A percentile compares a stretch with the other conserved stretches of the same genome.
Evolutionary conservation across 257 asterid species (phyloP).

Genomic region (Capsicum chinense): DNA sequence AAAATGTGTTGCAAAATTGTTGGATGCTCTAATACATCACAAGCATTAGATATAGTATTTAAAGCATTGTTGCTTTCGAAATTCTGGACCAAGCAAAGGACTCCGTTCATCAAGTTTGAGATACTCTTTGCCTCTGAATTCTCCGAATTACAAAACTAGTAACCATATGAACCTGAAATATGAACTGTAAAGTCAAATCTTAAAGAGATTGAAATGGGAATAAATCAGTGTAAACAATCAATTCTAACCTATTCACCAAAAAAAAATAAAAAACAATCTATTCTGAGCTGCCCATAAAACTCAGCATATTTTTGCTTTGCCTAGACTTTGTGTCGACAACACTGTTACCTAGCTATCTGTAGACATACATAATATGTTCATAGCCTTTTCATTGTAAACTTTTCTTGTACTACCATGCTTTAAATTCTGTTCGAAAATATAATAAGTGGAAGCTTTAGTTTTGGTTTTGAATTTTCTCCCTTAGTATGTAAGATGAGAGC

Average conservation of each 20-base stretch:
- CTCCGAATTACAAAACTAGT: neutral
- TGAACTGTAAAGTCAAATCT: neutral
- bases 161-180: neutral
- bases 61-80: constrained; percentile 16
- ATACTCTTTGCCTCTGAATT: neutral
- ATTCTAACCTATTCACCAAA: neutral
- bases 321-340: neutral
- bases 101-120: neutral
- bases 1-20: constrained; percentile 15
- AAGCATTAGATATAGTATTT: neutral
- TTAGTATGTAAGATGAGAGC: neutral
- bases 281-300: neutral
- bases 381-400: neutral
- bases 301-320: neutral
- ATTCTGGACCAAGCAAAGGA: constrained; percentile 7
- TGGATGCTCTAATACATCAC: neutral
- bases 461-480: neutral
- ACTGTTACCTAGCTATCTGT: neutral
- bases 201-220: neutral
- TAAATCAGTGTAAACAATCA: neutral
- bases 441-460: neutral
- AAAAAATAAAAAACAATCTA: neutral
- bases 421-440: neutral
- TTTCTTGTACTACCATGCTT: neutral
- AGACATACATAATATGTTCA: neutral